These are phyloP conservation scores for Penicillium palitans DNA, from an alignment of 2,329 filamentous ascomycete species.

Conservation along the genomic window DNA sequence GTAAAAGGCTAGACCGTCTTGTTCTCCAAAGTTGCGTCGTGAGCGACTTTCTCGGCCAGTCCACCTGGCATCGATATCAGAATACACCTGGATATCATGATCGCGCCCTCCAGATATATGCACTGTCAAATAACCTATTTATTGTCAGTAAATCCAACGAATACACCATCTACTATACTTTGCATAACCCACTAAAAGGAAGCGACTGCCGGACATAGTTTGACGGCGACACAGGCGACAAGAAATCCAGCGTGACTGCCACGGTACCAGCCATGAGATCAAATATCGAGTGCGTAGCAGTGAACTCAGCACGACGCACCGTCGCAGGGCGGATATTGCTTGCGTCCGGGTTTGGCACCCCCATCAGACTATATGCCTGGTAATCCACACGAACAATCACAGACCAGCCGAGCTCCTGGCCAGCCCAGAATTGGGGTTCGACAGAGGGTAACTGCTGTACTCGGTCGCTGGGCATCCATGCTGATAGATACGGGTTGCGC, in stretches of 20 bases:
- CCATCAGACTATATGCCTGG: constrained; percentile 45
- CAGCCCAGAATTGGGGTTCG: constrained; percentile 47
- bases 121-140: constrained; percentile 44
- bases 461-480: constrained; percentile 47
- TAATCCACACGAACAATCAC: constrained; percentile 46
- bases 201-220: constrained; percentile 47
- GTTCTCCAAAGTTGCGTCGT: constrained; percentile 25
- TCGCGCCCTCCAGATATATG: constrained; percentile 27
- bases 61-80: constrained; percentile 48
- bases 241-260: constrained; percentile 44
- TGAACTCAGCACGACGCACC: constrained; percentile 41
- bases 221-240: constrained; percentile 47
- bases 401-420: constrained; percentile 45
- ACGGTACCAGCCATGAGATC: constrained; percentile 39
- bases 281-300: constrained; percentile 46
- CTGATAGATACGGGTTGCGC: constrained; percentile 46
- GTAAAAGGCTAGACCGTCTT: constrained; percentile 33
- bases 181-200: constrained; percentile 39
- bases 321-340: constrained; percentile 33
- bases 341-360: constrained; percentile 31
- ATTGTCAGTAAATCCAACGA: constrained; percentile 8
- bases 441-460: constrained; percentile 39
- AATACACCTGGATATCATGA: constrained; percentile 43
- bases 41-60: constrained; percentile 36
- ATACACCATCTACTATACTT: not conserved